Conservation (phyloP, 306 rosid species). For the Ormosia semicastrata region DNA sequence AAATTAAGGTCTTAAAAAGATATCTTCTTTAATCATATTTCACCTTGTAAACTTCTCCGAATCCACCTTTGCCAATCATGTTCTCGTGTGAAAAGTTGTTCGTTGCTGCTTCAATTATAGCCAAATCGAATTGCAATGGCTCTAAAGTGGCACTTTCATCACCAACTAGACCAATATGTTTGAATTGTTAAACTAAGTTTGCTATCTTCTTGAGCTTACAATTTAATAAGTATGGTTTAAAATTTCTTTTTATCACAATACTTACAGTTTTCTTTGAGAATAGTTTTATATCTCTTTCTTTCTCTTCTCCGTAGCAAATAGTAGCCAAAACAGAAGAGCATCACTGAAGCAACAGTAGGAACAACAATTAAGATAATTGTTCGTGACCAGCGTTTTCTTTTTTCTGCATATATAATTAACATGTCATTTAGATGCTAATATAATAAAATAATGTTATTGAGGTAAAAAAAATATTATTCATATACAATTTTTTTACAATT, state of each 20-base stretch:
- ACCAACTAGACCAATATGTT: conserved; percentile 2
- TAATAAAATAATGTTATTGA: too few species aligned
- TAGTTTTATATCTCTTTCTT: background rate
- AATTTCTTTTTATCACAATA: background rate
- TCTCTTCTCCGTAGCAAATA: background rate
- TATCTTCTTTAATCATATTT: background rate
- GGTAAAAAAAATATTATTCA: too few species aligned
- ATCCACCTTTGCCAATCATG: conserved; percentile 20
- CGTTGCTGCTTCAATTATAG: background rate
- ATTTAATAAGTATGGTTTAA: background rate
- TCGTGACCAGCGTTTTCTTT: background rate
- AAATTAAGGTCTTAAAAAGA: background rate
- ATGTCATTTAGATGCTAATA: background rate
- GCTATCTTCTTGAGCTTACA: background rate
- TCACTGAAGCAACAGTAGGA: background rate
- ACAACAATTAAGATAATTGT: background rate
- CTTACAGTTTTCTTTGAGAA: background rate
- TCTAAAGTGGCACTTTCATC: background rate
- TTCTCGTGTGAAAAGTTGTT: background rate
- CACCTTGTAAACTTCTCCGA: background rate
- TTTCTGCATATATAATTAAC: background rate
- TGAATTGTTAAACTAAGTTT: background rate
- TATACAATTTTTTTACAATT: too few species aligned
- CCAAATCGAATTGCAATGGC: background rate
- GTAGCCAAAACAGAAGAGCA: background rate